phyloP scores from a whole-genome alignment of 805 yeast species.

The Ogataea nonfermentans region DNA sequence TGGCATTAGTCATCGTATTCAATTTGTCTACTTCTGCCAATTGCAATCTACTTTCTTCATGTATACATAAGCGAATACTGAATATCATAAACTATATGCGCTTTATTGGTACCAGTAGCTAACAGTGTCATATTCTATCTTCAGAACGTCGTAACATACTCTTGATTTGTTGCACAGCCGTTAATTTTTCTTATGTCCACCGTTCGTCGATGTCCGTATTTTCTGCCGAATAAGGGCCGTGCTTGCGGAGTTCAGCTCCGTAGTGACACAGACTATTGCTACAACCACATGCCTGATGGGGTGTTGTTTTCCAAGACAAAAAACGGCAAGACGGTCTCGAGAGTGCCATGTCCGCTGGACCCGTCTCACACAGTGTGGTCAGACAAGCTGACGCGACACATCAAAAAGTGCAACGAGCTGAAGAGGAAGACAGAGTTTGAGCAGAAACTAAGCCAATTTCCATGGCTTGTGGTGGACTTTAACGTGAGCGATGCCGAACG shows the following conservation, averaged over 20 bases:
- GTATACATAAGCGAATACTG: constrained; percentile 8
- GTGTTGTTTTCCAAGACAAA: constrained; percentile 17
- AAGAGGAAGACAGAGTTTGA: constrained; percentile 31
- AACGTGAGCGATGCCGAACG: constrained; percentile 37
- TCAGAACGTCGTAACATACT: too few relatives aligned
- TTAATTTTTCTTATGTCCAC: constrained; percentile 4
- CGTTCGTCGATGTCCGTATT: constrained; percentile 43
- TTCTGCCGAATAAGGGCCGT: constrained; percentile 49
- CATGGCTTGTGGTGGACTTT: constrained; percentile 50
- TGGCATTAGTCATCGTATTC: background rate
- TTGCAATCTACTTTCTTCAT: constrained; percentile 1
- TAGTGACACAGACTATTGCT: constrained; percentile 50
- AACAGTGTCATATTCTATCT: too few relatives aligned
- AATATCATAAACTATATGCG: constrained; percentile 3
- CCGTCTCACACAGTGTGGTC: constrained; percentile 72
- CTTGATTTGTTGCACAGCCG: constrained; percentile 9
- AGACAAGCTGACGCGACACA: constrained; percentile 52
- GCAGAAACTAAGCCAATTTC: constrained; percentile 29
- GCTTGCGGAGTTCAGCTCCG: constrained; percentile 62
- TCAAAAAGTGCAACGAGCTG: constrained; percentile 57
- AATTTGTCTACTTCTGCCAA: background rate
- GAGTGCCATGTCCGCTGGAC: constrained; percentile 78
- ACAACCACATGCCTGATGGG: constrained; percentile 49
- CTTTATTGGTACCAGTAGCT: too few relatives aligned
- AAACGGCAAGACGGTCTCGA: constrained; percentile 30